Percentiles rank a stretch among this genome's conserved stretches.
These are phyloP conservation scores for Pseudozyma sp. DNA, from an alignment of 1,284 basidiomycete species.

Conservation along the genomic window DNA sequence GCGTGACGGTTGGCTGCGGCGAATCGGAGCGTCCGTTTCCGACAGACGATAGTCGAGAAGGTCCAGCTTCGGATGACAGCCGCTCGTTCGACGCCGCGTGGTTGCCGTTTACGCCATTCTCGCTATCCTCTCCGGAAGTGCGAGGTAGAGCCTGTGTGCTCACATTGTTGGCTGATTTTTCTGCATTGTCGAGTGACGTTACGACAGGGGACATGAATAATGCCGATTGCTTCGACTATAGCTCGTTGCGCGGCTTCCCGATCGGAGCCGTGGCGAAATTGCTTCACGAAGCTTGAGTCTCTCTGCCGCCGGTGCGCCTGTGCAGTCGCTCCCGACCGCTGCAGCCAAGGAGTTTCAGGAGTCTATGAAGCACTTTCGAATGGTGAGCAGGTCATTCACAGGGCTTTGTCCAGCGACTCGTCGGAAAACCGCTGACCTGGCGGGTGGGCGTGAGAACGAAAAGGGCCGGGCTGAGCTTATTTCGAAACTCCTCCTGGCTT, in stretches of 20 bases:
- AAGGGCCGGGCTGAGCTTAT: constrained; percentile 1
- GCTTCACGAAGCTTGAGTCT: not conserved
- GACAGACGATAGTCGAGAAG: constrained; percentile 19
- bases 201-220: constrained; percentile 43
- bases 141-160: constrained; percentile 14
- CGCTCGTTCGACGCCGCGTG: constrained; percentile 2
- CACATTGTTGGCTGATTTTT: constrained; percentile 28
- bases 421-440: constrained; percentile 4
- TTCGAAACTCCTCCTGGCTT: not conserved
- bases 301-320: not conserved
- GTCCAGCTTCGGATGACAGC: constrained; percentile 16
- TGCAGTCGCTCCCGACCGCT: too few species aligned
- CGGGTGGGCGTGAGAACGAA: constrained; percentile 7
- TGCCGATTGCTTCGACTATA: constrained; percentile 13
- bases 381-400: constrained; percentile 9
- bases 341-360: too few species aligned
- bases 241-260: constrained; percentile 6
- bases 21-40: constrained; percentile 18
- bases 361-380: too few species aligned
- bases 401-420: constrained; percentile 5
- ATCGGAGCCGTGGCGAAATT: not conserved
- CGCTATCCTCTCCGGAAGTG: constrained; percentile 2
- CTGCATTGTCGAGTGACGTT: constrained; percentile 29
- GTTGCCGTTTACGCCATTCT: constrained; percentile 14
- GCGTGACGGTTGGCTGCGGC: constrained; percentile 16